Base-by-base conservation (phyloP, 331 rosid genomes). In the Pyrus hybrid region DNA sequence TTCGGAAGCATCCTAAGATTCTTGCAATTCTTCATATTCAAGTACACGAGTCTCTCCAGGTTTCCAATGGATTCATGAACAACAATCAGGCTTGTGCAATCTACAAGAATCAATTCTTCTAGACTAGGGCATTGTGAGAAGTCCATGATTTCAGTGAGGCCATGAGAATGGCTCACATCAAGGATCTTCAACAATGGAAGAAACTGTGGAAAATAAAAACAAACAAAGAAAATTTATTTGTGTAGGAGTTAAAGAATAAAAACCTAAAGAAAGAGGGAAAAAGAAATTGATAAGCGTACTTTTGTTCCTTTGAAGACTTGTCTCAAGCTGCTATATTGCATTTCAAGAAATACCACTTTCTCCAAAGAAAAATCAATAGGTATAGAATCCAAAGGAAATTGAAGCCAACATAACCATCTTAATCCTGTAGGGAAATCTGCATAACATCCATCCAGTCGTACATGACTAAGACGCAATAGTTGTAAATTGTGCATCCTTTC, bases 31-130 rank as follows among this genome's bases (percentile, higher is more conserved):
- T 33, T 20, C 41, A 79, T 7, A 2, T 29, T 65, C 21, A 79
- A 64, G 29, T 17, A 67, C 54, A 25, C 28, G 1, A 63, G 67
- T 2, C 63, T 72, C 5, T 18, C 8, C 2, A 73, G 62, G 45
- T 56, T 28, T 23, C 63, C 82, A 13, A 66, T 79, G 64, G 78
- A 79, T 37, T 26, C 70, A 25, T 57, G 64, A 14, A 79, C 33
- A 32, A 23, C 25, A 43, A 54, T 3, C 43, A 79, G 8, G 7
- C 49, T 26, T 17, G 1, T 20, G 8, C 83, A 79, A 13, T 72
- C 60, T 12, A 23, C 8, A 7, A 72, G 78, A 26, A 9, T 13
- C n/a, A 73, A 12, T 23, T 22, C n/a, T 32, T 79, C 51, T 11
- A 73, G 23, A 54, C 5, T 57, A 3, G 74, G 35, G 11, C 54